A percentile compares a stretch with the other conserved stretches of the same genome.
phyloP scores from a whole-genome alignment of 768 basidiomycete species.

The Candolleomyces aberdarensis region DNA sequence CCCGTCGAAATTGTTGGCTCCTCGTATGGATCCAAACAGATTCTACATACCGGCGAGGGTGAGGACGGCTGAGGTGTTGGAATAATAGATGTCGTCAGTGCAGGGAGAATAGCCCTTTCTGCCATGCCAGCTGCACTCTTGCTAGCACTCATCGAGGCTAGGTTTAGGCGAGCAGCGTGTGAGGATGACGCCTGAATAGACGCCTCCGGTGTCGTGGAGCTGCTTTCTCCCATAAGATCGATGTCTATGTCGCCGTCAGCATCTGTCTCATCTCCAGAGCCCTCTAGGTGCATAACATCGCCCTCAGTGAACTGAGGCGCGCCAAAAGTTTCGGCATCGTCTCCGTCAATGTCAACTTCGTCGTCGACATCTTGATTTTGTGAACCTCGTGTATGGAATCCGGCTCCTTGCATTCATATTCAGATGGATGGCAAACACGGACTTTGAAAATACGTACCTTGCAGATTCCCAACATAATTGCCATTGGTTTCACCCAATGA shows the following conservation, averaged over 20 bases:
- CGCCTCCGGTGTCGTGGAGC: conserved; percentile 26
- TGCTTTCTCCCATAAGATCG: conserved; percentile 25
- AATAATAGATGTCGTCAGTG: conserved; percentile 16
- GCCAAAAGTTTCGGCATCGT: conserved; percentile 65
- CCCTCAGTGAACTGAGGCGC: conserved; percentile 73
- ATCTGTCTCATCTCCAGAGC: conserved; percentile 16
- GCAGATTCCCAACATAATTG: conserved; percentile 46
- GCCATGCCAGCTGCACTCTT: not conserved
- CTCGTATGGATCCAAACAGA: conserved; percentile 73
- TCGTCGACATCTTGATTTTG: conserved; percentile 69
- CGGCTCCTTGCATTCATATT: conserved; percentile 45
- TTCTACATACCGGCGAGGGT: conserved; percentile 57
- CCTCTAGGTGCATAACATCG: conserved; percentile 49
- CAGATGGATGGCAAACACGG: conserved; percentile 7
- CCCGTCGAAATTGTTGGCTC: conserved; percentile 82
- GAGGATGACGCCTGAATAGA: too few relatives aligned
- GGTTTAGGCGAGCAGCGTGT: not conserved
- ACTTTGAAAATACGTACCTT: conserved; percentile 30
- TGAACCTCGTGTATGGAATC: conserved; percentile 63
- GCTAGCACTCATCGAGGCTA: not conserved
- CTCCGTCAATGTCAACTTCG: conserved; percentile 78
- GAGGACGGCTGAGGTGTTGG: conserved; percentile 39
- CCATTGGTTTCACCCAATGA: conserved; percentile 26
- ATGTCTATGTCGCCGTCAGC: conserved; percentile 38
- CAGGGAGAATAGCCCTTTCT: not conserved